Conservation (phyloP, 352 stramenopile genomes). For the Phytophthora macrochlamydospora region DNA sequence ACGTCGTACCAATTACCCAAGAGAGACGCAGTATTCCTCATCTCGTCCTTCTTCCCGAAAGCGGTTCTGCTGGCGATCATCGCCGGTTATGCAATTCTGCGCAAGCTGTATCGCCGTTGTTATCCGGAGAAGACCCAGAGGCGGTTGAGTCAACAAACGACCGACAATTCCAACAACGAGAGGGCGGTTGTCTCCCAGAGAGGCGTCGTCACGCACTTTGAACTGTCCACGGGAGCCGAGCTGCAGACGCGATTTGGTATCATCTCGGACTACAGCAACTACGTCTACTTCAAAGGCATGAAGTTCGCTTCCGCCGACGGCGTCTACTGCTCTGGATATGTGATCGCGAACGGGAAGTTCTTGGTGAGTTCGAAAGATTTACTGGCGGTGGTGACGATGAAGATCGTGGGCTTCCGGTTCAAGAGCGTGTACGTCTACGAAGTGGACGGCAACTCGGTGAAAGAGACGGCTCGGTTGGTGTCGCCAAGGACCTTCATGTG, state of each 20-base stretch:
- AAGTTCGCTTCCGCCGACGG: slow-evolving; percentile 46
- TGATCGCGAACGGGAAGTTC: slow-evolving; percentile 46
- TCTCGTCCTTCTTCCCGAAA: slow-evolving; percentile 21
- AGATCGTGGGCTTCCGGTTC: slow-evolving; percentile 23
- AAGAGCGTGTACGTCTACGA: slow-evolving; percentile 47
- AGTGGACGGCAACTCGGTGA: slow-evolving; percentile 40
- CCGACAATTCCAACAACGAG: slow-evolving; percentile 22
- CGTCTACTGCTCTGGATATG: slow-evolving; percentile 46
- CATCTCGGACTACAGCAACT: slow-evolving; percentile 47
- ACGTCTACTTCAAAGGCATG: slow-evolving; percentile 45
- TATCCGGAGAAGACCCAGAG: slow-evolving; percentile 21
- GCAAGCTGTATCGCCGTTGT: slow-evolving; percentile 29
- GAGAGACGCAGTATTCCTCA: slow-evolving; percentile 20
- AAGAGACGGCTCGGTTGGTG: slow-evolving; percentile 31
- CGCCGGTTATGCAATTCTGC: slow-evolving; percentile 19
- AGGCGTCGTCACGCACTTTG: slow-evolving; percentile 36
- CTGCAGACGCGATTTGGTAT: slow-evolving; percentile 37
- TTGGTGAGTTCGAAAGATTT: slow-evolving; percentile 38
- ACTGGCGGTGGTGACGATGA: slow-evolving; percentile 34
- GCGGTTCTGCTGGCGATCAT: slow-evolving; percentile 27
- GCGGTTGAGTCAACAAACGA: slow-evolving; percentile 11
- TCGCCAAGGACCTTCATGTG: slow-evolving; percentile 23
- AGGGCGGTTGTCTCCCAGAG: slow-evolving; percentile 10
- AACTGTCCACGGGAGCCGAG: slow-evolving; percentile 36
- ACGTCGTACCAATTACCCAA: slow-evolving; percentile 22